These are phyloP conservation scores for Pseudophaeomoniella oleicola DNA, from an alignment of 2,329 filamentous ascomycete genomes.

Conservation along the genomic window DNA sequence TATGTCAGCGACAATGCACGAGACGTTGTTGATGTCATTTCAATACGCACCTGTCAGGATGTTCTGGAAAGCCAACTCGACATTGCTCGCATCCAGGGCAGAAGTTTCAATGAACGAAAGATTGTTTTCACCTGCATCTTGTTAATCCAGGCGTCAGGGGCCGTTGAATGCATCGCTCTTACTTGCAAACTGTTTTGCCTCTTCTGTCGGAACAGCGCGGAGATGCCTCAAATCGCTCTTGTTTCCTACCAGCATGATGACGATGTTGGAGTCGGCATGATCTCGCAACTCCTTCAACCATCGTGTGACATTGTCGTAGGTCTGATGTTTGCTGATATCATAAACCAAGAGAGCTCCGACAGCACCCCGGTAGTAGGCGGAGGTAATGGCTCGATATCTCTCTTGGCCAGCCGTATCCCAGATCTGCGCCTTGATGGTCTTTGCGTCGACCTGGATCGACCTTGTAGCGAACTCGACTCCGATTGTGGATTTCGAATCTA, in stretches of 20 bases:
- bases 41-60: constrained; percentile 74
- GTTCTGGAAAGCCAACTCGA: constrained; percentile 98
- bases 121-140: constrained; percentile 74
- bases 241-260: constrained; percentile 99
- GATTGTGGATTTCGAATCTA: constrained; percentile 99
- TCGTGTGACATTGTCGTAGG: constrained; percentile 95
- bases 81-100: constrained; percentile 94
- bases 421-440: constrained; percentile 99
- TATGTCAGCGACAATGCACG: constrained; percentile 5
- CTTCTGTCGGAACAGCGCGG: constrained; percentile 90
- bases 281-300: constrained; percentile 98
- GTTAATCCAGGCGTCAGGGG: not conserved
- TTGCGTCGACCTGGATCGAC: constrained; percentile 96
- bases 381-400: constrained; percentile 97
- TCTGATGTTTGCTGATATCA: constrained; percentile 99
- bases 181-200: constrained; percentile 97
- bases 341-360: constrained; percentile 96
- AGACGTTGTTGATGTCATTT: constrained; percentile 5
- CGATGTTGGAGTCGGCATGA: constrained; percentile 96
- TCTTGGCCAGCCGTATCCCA: constrained; percentile 99
- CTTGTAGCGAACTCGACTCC: constrained; percentile 98
- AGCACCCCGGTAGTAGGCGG: constrained; percentile 95
- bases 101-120: constrained; percentile 99
- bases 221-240: constrained; percentile 99
- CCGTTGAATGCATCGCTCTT: too few relatives aligned